These are phyloP conservation scores for Symbiotaphrina buchneri DNA, from an alignment of 495 filamentous ascomycete species.

Conservation along the genomic window DNA sequence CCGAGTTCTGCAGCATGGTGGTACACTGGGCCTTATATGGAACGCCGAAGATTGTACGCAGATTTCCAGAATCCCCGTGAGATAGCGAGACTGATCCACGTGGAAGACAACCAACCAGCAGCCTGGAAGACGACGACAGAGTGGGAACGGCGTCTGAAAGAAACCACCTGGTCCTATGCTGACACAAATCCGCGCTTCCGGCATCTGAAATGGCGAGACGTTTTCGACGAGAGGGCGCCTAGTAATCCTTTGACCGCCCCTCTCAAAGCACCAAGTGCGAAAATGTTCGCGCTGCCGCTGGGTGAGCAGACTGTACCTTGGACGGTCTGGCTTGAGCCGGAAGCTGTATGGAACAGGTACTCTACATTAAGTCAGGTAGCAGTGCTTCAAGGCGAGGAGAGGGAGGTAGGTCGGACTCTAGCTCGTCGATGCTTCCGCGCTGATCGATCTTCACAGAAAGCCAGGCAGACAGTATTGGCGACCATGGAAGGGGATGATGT, in stretches of 20 bases:
- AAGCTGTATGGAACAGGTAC: conserved; percentile 30
- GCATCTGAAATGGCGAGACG: conserved; percentile 24
- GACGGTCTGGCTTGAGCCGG: conserved; percentile 24
- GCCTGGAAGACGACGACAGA: conserved; percentile 18
- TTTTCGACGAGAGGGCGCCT: conserved; percentile 25
- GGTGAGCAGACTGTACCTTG: conserved; percentile 15
- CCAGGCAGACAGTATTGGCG: conserved; percentile 18
- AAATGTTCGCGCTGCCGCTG: conserved; percentile 26
- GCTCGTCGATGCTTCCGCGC: no score
- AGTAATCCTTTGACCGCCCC: conserved; percentile 16
- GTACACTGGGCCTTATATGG: conserved; percentile 36
- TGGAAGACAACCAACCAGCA: conserved; percentile 24
- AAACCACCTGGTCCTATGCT: conserved; percentile 21
- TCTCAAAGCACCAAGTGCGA: conserved; percentile 17
- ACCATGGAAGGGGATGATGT: conserved; percentile 18
- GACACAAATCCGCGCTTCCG: conserved; percentile 33
- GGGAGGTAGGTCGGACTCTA: conserved; percentile 21
- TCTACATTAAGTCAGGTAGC: conserved; percentile 37
- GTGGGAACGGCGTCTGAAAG: conserved; percentile 31
- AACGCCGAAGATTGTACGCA: conserved; percentile 39
- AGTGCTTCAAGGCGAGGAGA: conserved; percentile 22
- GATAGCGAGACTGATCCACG: neutral
- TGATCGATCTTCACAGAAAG: conserved; percentile 11
- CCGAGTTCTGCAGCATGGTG: conserved; percentile 26
- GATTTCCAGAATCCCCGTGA: neutral